Evolutionary conservation across 2,329 filamentous ascomycete species (phyloP).

Genomic region (Aurifilum marmelostoma): DNA sequence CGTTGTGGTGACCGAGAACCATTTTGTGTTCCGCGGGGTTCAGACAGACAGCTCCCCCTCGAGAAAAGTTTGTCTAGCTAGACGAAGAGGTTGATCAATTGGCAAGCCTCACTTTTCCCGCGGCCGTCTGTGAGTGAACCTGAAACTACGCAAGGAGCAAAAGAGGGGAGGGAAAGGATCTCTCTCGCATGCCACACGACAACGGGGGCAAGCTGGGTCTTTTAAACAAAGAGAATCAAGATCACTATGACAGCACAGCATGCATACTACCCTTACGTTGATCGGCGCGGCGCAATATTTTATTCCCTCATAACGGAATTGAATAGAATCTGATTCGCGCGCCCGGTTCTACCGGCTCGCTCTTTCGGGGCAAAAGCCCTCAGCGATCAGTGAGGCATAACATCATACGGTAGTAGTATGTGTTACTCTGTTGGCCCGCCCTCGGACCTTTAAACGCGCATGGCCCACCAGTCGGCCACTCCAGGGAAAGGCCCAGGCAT

Average conservation of each 20-base stretch:
- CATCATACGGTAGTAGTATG: slow-evolving; percentile 1
- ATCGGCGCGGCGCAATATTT: neutral
- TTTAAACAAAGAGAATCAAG: neutral
- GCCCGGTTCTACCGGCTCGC: slow-evolving; percentile 15
- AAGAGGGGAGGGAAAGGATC: neutral
- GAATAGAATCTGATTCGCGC: slow-evolving; percentile 1
- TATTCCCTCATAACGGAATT: slow-evolving; percentile 2
- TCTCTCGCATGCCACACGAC: neutral
- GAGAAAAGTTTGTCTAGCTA: neutral
- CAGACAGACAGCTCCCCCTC: neutral
- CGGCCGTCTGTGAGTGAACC: neutral
- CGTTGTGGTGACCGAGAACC: slow-evolving; percentile 21
- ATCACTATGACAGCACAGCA: neutral
- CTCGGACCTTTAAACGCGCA: slow-evolving; percentile 3
- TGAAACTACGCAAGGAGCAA: slow-evolving; percentile 1
- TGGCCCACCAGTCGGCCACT: neutral
- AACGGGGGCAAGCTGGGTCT: neutral
- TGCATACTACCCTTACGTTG: neutral
- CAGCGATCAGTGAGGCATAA: neutral
- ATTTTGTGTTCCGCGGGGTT: slow-evolving; percentile 5
- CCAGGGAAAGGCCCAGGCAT: neutral
- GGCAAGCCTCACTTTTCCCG: slow-evolving; percentile 11
- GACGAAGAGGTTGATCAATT: neutral
- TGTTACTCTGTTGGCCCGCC: neutral
- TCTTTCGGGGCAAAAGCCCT: slow-evolving; percentile 11